A percentile compares a stretch with the other conserved stretches of the same genome.
Evolutionary conservation across 2,329 filamentous ascomycete genomes (phyloP).

Genomic region (Albophoma yamanashiensis): DNA sequence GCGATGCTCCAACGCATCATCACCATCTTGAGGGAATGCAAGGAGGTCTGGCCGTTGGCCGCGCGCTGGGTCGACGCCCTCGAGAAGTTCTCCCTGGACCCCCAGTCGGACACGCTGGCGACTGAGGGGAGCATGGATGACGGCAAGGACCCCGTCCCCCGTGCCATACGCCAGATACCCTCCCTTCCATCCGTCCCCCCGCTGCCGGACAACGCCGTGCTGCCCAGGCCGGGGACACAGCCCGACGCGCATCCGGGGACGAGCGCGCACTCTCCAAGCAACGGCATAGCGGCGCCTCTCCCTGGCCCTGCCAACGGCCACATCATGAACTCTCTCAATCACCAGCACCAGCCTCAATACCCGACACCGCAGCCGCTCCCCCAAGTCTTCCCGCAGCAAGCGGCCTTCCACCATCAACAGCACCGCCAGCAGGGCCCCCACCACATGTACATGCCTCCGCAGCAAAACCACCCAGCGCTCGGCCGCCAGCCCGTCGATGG

Average conservation of each 20-base stretch:
- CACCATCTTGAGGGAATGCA: slow-evolving; percentile 34
- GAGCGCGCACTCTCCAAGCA: slow-evolving; percentile 7
- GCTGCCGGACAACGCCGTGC: slow-evolving; percentile 8
- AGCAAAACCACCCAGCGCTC: slow-evolving; percentile 7
- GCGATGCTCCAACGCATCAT: slow-evolving; percentile 35
- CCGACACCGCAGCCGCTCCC: slow-evolving; percentile 1
- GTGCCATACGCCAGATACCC: slow-evolving; percentile 9
- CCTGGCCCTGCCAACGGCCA: not conserved
- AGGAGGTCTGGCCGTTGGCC: slow-evolving; percentile 40
- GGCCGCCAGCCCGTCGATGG: slow-evolving; percentile 17
- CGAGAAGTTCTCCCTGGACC: slow-evolving; percentile 33
- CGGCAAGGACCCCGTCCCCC: slow-evolving; percentile 24
- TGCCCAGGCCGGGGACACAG: slow-evolving; percentile 10
- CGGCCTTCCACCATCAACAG: slow-evolving; percentile 6
- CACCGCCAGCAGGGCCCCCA: slow-evolving; percentile 9
- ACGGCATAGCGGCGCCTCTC: not conserved
- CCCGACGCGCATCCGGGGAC: slow-evolving; percentile 9
- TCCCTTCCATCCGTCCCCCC: slow-evolving; percentile 3
- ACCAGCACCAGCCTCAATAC: slow-evolving; percentile 4
- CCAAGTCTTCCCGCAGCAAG: slow-evolving; percentile 9
- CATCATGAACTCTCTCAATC: slow-evolving; percentile 2
- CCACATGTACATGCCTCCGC: slow-evolving; percentile 5
- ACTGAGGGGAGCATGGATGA: slow-evolving; percentile 40
- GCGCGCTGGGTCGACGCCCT: slow-evolving; percentile 41
- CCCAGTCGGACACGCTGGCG: slow-evolving; percentile 25